A percentile compares a stretch with the other conserved stretches of the same genome.
Conservation (phyloP, 2,329 filamentous ascomycete species). For the Nannizziopsis barbatae region DNA sequence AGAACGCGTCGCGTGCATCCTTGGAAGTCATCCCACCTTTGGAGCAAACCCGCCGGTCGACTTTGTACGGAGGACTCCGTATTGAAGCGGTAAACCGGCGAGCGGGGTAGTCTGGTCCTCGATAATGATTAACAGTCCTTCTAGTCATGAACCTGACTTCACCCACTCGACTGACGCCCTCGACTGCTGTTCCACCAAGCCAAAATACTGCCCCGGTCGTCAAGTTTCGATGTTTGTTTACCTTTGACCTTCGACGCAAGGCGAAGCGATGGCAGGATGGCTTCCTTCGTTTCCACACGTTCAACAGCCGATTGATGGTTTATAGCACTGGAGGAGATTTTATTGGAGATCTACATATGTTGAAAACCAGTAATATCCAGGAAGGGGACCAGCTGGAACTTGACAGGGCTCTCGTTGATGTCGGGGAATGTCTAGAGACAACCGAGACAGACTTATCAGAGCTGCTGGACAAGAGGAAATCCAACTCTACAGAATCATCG, state of each 20-base stretch:
- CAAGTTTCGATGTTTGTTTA: conserved; percentile 78
- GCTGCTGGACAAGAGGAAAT: conserved; percentile 58
- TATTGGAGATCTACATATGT: conserved; percentile 77
- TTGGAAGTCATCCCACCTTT: no score
- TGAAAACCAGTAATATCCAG: conserved; percentile 53
- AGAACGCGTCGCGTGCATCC: neutral
- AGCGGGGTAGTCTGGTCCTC: neutral
- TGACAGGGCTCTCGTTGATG: conserved; percentile 70
- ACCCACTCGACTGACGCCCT: conserved; percentile 19
- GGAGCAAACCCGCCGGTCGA: no score
- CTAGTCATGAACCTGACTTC: neutral
- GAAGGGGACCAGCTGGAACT: conserved; percentile 75
- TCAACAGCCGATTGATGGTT: conserved; percentile 85
- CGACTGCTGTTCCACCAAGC: conserved; percentile 36
- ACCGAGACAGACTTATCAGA: conserved; percentile 68
- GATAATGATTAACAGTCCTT: neutral
- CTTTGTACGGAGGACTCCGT: no score
- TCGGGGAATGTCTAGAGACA: conserved; percentile 61
- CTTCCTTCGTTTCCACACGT: conserved; percentile 72
- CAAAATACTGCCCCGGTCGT: conserved; percentile 62
- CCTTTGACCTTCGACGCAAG: conserved; percentile 72
- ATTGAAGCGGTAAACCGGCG: neutral
- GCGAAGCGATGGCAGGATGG: conserved; percentile 93
- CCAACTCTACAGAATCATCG: conserved; percentile 19
- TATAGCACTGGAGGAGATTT: conserved; percentile 72